A percentile compares a stretch with the other conserved stretches of the same genome.
These are phyloP conservation scores for Suillus weaverae DNA, from an alignment of 768 basidiomycete species.

Conservation along the genomic window DNA sequence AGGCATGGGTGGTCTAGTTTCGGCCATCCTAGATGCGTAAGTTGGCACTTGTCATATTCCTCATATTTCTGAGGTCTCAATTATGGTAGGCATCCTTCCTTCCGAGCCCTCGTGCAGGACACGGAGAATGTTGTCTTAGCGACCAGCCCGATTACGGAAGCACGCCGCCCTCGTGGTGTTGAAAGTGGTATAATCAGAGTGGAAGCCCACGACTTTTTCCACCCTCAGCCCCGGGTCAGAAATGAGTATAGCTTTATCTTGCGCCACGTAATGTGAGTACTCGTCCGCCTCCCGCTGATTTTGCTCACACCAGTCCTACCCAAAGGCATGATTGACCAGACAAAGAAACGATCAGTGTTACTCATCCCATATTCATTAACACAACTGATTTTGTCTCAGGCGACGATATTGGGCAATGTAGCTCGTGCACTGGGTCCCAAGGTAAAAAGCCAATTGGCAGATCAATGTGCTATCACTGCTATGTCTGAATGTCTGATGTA, in stretches of 20 bases:
- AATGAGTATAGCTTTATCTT: background rate
- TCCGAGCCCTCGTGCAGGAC: slow-evolving; percentile 37
- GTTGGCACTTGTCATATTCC: slow-evolving; percentile 6
- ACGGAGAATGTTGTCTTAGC: slow-evolving; percentile 29
- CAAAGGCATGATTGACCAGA: slow-evolving; percentile 17
- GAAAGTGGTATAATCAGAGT: slow-evolving; percentile 35
- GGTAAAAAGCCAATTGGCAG: too few relatives aligned
- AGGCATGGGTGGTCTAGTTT: slow-evolving; percentile 40
- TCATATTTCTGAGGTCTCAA: too few relatives aligned
- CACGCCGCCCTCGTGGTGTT: slow-evolving; percentile 34
- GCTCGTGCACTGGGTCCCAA: too few relatives aligned
- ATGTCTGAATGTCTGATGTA: background rate
- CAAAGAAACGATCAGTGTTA: background rate
- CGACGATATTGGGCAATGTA: too few relatives aligned
- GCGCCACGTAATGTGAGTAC: slow-evolving; percentile 1
- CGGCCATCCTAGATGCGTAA: slow-evolving; percentile 38
- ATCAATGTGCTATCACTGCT: too few relatives aligned
- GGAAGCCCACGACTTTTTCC: slow-evolving; percentile 41
- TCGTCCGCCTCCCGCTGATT: background rate
- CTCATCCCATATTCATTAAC: too few relatives aligned
- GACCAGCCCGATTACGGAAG: slow-evolving; percentile 18
- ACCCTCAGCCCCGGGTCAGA: slow-evolving; percentile 28
- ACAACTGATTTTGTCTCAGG: too few relatives aligned
- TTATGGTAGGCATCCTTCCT: background rate
- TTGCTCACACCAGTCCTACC: background rate